phyloP scores from a whole-genome alignment of 108 stramenopile genomes.

The Schizochytrium sp. region DNA sequence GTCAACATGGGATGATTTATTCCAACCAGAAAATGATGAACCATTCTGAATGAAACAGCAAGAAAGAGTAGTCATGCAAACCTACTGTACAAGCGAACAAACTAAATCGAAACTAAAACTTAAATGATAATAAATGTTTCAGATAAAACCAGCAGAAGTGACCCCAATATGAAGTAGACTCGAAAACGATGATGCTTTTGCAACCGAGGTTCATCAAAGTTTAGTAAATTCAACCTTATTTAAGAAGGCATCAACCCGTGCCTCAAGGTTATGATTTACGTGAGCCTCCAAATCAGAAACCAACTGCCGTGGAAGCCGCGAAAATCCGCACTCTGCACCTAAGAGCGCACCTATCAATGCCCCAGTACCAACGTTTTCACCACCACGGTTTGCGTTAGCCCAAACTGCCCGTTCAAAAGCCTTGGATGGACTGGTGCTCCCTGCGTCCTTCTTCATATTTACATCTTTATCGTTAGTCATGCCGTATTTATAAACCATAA shows the following conservation, averaged over 20 bases:
- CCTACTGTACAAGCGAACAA: no score
- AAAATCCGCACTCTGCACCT: constrained; percentile 79
- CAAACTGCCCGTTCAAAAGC: constrained; percentile 72
- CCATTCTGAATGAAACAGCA: background rate
- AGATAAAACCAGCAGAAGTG: no score
- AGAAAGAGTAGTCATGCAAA: background rate
- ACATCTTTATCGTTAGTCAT: constrained; percentile 62
- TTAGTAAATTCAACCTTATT: background rate
- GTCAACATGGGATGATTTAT: constrained; percentile 24
- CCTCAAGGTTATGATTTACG: constrained; percentile 1
- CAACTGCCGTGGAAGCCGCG: constrained; percentile 71
- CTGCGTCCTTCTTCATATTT: background rate
- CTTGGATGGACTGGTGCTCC: background rate
- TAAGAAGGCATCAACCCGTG: constrained; percentile 50
- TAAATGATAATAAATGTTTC: no score
- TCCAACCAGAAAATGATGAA: constrained; percentile 9
- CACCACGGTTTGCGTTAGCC: constrained; percentile 87
- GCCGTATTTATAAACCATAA: constrained; percentile 82
- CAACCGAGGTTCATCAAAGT: no score
- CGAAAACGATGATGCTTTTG: background rate
- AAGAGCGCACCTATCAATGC: constrained; percentile 84
- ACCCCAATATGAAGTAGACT: background rate
- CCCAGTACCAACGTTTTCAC: constrained; percentile 89
- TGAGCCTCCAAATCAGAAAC: constrained; percentile 73
- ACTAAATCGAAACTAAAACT: no score